Conservation (phyloP, 345 rosid genomes). For the Dipteronia dyeriana region DNA sequence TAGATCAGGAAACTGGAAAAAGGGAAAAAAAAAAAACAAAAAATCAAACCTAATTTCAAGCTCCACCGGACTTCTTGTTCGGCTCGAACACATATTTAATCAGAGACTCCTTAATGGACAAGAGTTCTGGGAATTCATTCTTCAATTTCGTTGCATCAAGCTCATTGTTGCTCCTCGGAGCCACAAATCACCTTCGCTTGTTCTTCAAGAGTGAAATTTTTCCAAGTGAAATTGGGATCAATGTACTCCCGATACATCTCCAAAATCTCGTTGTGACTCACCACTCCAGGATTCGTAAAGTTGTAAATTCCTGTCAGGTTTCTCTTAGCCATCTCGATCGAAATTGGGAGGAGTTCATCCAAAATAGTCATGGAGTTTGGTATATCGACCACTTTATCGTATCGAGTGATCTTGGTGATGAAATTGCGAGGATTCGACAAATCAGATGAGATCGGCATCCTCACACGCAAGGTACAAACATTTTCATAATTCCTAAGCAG, state of each 20-base stretch:
- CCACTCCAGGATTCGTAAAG: constrained; percentile 88
- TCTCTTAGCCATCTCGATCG: constrained; percentile 94
- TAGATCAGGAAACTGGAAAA: constrained; percentile 21
- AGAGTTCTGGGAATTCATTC: constrained; percentile 76
- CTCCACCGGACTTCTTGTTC: constrained; percentile 56
- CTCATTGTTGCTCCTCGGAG: constrained; percentile 96
- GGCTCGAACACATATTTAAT: constrained; percentile 79
- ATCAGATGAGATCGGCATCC: constrained; percentile 92
- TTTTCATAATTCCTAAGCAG: constrained; percentile 81
- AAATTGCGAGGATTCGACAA: constrained; percentile 82
- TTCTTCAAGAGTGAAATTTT: constrained; percentile 85
- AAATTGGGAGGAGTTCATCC: constrained; percentile 85
- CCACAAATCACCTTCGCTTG: constrained; percentile 87
- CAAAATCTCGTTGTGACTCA: constrained; percentile 88
- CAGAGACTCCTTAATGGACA: constrained; percentile 82
- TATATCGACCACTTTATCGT: constrained; percentile 82
- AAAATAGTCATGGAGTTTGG: constrained; percentile 95
- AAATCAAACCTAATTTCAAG: constrained; percentile 30
- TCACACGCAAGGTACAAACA: constrained; percentile 83
- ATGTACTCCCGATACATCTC: constrained; percentile 77
- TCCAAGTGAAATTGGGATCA: constrained; percentile 73
- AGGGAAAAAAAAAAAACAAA: constrained; percentile 9
- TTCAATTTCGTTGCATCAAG: constrained; percentile 76
- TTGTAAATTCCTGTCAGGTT: constrained; percentile 92
- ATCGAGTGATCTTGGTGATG: constrained; percentile 79